Evolutionary conservation across 2,329 filamentous ascomycete genomes (phyloP), one percentile per base, ranked within the genome.

Genomic region (Emydomyces testavorans): DNA sequence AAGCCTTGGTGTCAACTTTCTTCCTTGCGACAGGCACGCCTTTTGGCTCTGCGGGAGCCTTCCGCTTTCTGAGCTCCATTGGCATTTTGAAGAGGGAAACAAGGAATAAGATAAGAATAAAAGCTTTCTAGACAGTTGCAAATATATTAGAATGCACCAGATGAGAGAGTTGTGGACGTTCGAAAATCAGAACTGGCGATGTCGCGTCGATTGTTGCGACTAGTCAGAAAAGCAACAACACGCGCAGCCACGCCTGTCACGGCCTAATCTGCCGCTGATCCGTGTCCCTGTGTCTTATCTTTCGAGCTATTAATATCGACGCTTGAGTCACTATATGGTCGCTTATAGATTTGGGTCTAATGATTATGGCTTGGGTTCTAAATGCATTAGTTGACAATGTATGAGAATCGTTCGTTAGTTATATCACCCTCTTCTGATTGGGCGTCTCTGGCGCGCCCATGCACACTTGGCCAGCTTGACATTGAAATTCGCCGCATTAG

Each of bases 61-160:
- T 78, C 62, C 78, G 75, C 66, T 81, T 81, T 61, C 78, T 73
- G 42, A 81, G 71, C 64, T 80, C 77, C 53, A 79, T 76, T 18
- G 44, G 37, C 50, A 52, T 52, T n/a, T 37, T 50, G 6, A 29
- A 11, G 16, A 20, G 21, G 3, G 15, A 38, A n/a, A 21, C 11
- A 29, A 20, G 31, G 7, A 15, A 21, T 10, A 8, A 18, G 23
- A 46, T 18, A 35, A 40, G 7, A 26, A 40, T 18, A 18, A 40
- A 16, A 15, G 20, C 7, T 2, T 24, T 2, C 6, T n/a, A 15
- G 3, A 13, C 3, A 37, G 11, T 21, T 23, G 35, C 16, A 4
- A 24, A 7, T 39, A n/a, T n/a, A 20, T 15, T 15, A 39, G 2
- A 16, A 11, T 24, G 7, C 18, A 11, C 4, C 8, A 26, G 21